phyloP scores from a whole-genome alignment of 257 asterid species.

The Nicotiana sylvestris region DNA sequence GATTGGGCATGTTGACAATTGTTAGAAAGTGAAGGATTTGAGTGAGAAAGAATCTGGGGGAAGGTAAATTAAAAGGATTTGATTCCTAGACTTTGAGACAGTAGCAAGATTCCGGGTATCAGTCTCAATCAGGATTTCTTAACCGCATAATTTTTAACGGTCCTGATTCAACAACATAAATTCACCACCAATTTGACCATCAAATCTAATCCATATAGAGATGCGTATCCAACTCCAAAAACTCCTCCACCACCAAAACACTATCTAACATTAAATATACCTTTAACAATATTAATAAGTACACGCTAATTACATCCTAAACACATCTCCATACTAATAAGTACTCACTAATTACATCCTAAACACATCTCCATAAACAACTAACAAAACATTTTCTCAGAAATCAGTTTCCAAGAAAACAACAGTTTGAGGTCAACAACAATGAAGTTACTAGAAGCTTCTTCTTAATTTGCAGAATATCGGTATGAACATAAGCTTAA shows the following conservation, averaged over 20 bases:
- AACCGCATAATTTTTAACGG: neutral
- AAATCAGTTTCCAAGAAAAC: neutral
- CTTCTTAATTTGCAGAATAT: neutral
- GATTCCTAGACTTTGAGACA: neutral
- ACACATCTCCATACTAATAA: neutral
- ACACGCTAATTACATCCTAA: neutral
- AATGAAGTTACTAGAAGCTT: neutral
- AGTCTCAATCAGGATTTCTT: neutral
- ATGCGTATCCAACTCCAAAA: neutral
- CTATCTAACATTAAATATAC: neutral
- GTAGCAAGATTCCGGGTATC: neutral
- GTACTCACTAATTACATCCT: neutral
- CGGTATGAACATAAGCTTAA: neutral
- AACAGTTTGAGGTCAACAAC: neutral
- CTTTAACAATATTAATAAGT: too few species aligned
- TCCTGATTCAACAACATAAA: neutral
- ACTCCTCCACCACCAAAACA: neutral
- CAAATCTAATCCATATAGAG: neutral
- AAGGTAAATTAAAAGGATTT: neutral
- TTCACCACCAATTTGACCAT: constrained; percentile 2
- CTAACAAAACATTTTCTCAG: neutral
- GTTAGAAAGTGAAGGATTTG: neutral
- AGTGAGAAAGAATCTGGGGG: neutral
- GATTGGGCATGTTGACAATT: neutral
- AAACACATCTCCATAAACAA: neutral